Evolutionary conservation across 768 basidiomycete genomes (phyloP).

Genomic region (Pleurotus salmoneostramineus): DNA sequence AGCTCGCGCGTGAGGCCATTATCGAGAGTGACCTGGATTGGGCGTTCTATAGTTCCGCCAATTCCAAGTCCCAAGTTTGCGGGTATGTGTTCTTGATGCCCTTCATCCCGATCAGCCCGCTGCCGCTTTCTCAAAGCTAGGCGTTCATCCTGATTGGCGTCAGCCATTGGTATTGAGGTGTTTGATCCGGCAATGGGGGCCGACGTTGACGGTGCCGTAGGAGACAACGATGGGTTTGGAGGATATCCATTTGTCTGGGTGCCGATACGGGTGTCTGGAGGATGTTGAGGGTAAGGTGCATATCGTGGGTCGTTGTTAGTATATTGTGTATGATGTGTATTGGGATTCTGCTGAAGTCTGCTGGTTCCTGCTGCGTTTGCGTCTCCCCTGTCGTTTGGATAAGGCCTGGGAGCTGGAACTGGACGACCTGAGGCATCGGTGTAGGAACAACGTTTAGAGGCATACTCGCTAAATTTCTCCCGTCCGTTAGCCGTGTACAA

Average conservation of each 20-base stretch:
- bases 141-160: background rate
- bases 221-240: background rate
- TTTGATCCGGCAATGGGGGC: background rate
- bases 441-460: slow-evolving; percentile 77
- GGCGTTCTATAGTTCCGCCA: slow-evolving; percentile 34
- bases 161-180: background rate
- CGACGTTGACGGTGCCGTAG: background rate
- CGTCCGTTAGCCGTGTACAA: slow-evolving; percentile 8
- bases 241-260: slow-evolving; percentile 3
- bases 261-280: background rate
- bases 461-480: slow-evolving; percentile 56
- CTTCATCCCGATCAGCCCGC: background rate
- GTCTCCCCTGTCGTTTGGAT: slow-evolving; percentile 36
- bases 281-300: slow-evolving; percentile 2
- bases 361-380: slow-evolving; percentile 10
- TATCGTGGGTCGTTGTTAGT: slow-evolving; percentile 8
- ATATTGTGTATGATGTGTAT: slow-evolving; percentile 8
- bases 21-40: slow-evolving; percentile 40
- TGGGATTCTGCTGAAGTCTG: slow-evolving; percentile 11
- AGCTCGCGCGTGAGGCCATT: slow-evolving; percentile 66
- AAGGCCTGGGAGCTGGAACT: slow-evolving; percentile 67
- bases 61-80: slow-evolving; percentile 35
- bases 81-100: slow-evolving; percentile 17
- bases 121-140: slow-evolving; percentile 1
- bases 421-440: slow-evolving; percentile 75